A percentile compares a stretch with the other conserved stretches of the same genome.
phyloP scores from a whole-genome alignment of 2,329 filamentous ascomycete species.

The Furcasterigmium sp. region DNA sequence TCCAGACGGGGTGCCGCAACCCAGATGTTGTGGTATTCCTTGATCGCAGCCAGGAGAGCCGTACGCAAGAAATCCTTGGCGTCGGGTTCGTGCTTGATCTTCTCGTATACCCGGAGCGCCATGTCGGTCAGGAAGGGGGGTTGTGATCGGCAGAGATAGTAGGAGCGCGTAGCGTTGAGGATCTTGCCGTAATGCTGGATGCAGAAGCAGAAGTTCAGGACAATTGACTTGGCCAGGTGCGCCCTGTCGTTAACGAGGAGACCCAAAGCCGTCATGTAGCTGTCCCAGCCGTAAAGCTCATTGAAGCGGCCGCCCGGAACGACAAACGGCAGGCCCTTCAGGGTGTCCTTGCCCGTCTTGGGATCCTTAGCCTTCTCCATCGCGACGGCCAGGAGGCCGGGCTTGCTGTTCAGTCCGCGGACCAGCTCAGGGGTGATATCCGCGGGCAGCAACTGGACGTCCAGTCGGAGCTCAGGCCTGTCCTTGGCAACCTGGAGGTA shows the following conservation, averaged over 20 bases:
- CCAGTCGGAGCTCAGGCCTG: slow-evolving; percentile 77
- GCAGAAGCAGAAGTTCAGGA: slow-evolving; percentile 94
- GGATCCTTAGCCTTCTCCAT: slow-evolving; percentile 73
- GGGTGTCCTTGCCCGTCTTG: slow-evolving; percentile 61
- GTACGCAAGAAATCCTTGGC: slow-evolving; percentile 75
- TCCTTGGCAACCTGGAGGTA: slow-evolving; percentile 76
- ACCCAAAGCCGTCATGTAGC: slow-evolving; percentile 95
- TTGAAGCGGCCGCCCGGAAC: slow-evolving; percentile 97
- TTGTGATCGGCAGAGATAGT: slow-evolving; percentile 91
- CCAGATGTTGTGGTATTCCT: slow-evolving; percentile 93
- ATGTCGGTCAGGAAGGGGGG: slow-evolving; percentile 97
- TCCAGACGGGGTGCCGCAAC: slow-evolving; percentile 73
- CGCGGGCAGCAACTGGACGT: slow-evolving; percentile 75
- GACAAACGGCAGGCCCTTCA: slow-evolving; percentile 86
- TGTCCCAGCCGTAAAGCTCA: slow-evolving; percentile 97
- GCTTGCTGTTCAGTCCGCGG: slow-evolving; percentile 77
- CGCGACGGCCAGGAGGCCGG: slow-evolving; percentile 82
- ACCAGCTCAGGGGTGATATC: slow-evolving; percentile 78
- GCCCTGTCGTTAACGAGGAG: slow-evolving; percentile 80
- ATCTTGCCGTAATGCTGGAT: slow-evolving; percentile 99
- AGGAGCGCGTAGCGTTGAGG: slow-evolving; percentile 91
- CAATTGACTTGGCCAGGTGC: slow-evolving; percentile 89
- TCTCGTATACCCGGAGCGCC: slow-evolving; percentile 88
- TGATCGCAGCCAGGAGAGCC: slow-evolving; percentile 86
- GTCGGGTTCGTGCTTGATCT: slow-evolving; percentile 80